Evolutionary conservation across 805 yeast genomes (phyloP).

Genomic region (Candida caryicola): DNA sequence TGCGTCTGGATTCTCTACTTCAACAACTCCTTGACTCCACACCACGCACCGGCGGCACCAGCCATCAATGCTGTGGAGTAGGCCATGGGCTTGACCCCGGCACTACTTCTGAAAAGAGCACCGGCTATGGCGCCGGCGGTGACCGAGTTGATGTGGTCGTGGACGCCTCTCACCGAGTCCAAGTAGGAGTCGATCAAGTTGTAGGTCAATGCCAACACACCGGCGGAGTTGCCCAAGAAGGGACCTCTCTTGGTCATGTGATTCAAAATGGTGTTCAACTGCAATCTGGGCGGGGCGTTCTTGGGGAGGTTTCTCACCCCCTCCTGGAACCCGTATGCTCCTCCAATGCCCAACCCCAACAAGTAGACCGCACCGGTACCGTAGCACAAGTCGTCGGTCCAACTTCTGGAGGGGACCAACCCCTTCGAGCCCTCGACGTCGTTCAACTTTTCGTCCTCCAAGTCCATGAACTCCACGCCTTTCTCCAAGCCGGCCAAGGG

Average conservation of each 20-base stretch:
- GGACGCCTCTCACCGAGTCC: slow-evolving; percentile 81
- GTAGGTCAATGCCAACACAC: slow-evolving; percentile 87
- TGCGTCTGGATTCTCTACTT: slow-evolving; percentile 7
- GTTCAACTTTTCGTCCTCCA: slow-evolving; percentile 75
- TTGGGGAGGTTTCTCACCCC: slow-evolving; percentile 78
- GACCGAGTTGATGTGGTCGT: slow-evolving; percentile 80
- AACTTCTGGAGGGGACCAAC: slow-evolving; percentile 91
- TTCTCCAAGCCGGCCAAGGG: slow-evolving; percentile 91
- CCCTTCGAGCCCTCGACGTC: slow-evolving; percentile 87
- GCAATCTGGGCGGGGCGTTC: slow-evolving; percentile 72
- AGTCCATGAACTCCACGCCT: slow-evolving; percentile 84
- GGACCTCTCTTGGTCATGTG: slow-evolving; percentile 96
- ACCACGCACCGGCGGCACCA: slow-evolving; percentile 91
- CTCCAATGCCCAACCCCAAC: slow-evolving; percentile 84
- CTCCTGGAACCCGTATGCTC: slow-evolving; percentile 81
- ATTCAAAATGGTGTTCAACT: slow-evolving; percentile 86
- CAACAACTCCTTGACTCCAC: slow-evolving; percentile 60
- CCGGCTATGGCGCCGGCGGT: slow-evolving; percentile 92
- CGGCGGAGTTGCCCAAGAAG: slow-evolving; percentile 90
- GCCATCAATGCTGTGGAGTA: slow-evolving; percentile 82
- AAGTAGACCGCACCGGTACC: slow-evolving; percentile 96
- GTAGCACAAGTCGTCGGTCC: slow-evolving; percentile 96
- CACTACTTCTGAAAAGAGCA: slow-evolving; percentile 81
- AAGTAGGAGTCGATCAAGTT: slow-evolving; percentile 78
- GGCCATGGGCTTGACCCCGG: slow-evolving; percentile 85